Evolutionary conservation across 2,329 filamentous ascomycete species (phyloP).

Genomic region (Apiospora malaysiana): DNA sequence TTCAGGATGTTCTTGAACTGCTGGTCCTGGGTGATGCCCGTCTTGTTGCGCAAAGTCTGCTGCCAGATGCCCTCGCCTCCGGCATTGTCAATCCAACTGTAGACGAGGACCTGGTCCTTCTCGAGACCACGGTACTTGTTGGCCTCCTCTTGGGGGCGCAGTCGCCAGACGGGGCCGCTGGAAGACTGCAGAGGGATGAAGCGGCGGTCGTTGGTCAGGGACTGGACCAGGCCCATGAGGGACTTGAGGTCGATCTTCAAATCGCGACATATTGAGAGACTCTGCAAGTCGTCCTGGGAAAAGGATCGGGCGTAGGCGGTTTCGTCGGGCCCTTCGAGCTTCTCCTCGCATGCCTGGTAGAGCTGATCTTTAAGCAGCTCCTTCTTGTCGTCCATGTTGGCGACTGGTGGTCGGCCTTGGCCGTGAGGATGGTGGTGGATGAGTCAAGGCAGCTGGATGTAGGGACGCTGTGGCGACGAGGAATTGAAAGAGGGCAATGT

Average conservation of each 20-base stretch:
- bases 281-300: slow-evolving; percentile 63
- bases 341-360: slow-evolving; percentile 60
- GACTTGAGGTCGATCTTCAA: slow-evolving; percentile 61
- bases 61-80: slow-evolving; percentile 90
- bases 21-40: slow-evolving; percentile 84
- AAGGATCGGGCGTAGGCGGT: slow-evolving; percentile 56
- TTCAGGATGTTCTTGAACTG: slow-evolving; percentile 83
- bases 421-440: slow-evolving; percentile 10
- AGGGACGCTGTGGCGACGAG: slow-evolving; percentile 21
- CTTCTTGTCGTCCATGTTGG: slow-evolving; percentile 38
- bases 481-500: slow-evolving; percentile 29
- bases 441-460: neutral
- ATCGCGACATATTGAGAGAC: slow-evolving; percentile 55
- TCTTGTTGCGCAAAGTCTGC: slow-evolving; percentile 78
- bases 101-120: slow-evolving; percentile 84
- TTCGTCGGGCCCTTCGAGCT: slow-evolving; percentile 46
- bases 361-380: slow-evolving; percentile 59
- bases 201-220: slow-evolving; percentile 64
- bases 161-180: slow-evolving; percentile 59
- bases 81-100: slow-evolving; percentile 85
- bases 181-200: slow-evolving; percentile 56
- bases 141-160: slow-evolving; percentile 64
- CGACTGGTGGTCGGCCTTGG: slow-evolving; percentile 11
- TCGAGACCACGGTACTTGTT: slow-evolving; percentile 59
- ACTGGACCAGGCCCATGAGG: slow-evolving; percentile 62